Percentiles rank a stretch among this genome's conserved stretches.
These are phyloP conservation scores for Xylaria sp. DNA, from an alignment of 2,329 filamentous ascomycete species.

Conservation along the genomic window DNA sequence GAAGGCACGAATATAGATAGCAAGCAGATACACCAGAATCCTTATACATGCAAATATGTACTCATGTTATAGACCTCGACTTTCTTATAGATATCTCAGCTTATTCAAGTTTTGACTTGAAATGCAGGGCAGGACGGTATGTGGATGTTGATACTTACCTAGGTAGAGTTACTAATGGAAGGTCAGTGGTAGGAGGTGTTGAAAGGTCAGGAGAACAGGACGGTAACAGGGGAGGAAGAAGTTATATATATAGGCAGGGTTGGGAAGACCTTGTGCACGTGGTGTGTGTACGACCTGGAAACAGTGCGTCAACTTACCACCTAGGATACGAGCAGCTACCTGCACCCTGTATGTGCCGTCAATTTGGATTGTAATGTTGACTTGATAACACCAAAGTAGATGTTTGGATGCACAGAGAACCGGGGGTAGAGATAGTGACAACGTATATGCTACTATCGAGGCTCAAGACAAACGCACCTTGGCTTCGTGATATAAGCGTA, in stretches of 20 bases:
- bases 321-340: not conserved
- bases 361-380: not conserved
- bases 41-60: not conserved
- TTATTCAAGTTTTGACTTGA: not conserved
- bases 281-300: too few species aligned
- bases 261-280: not conserved
- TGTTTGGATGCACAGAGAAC: not conserved
- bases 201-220: not conserved
- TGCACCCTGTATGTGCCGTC: not conserved
- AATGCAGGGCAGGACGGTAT: not conserved
- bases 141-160: not conserved
- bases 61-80: not conserved
- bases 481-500: not conserved
- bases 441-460: not conserved
- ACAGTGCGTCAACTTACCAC: not conserved
- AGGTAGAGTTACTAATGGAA: not conserved
- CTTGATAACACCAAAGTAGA: not conserved
- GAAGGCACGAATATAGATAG: not conserved
- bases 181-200: not conserved
- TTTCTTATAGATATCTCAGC: not conserved
- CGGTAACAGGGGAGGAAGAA: too few species aligned
- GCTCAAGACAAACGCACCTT: not conserved
- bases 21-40: not conserved
- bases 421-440: not conserved
- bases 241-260: not conserved